Evolutionary conservation across 148 eudicot genomes (phyloP).

Genomic region (Camellia sinensis): DNA sequence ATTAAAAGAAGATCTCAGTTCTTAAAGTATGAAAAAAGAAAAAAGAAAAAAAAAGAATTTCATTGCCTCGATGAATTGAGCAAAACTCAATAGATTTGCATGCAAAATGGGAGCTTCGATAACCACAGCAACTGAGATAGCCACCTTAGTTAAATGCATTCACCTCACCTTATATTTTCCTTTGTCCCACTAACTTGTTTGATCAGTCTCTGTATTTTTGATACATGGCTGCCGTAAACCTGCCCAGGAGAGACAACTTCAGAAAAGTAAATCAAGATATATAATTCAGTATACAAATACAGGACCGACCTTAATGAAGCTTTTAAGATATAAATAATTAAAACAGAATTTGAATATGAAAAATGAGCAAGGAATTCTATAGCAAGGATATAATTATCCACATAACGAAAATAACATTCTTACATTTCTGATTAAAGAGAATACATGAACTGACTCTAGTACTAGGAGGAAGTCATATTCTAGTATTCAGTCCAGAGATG

Average conservation of each 20-base stretch:
- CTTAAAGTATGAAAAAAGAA: background rate
- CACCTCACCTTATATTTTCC: slow-evolving; percentile 62
- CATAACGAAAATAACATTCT: background rate
- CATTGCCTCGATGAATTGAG: background rate
- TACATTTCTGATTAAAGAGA: background rate
- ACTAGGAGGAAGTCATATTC: slow-evolving; percentile 1
- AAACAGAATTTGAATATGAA: background rate
- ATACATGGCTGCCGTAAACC: slow-evolving; percentile 49
- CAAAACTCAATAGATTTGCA: background rate
- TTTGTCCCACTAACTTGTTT: slow-evolving; percentile 53
- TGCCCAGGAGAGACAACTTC: slow-evolving; percentile 30
- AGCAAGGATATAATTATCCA: background rate
- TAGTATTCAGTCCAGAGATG: background rate
- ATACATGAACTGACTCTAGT: slow-evolving; percentile 4
- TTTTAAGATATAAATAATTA: background rate
- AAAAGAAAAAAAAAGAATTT: background rate
- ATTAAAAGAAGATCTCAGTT: background rate
- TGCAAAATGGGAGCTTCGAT: slow-evolving; percentile 2
- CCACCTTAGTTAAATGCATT: background rate
- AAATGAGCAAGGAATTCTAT: background rate
- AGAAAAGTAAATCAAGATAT: background rate
- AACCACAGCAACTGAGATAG: background rate
- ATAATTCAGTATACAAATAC: background rate
- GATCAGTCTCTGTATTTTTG: slow-evolving; percentile 52
- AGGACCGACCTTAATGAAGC: background rate